phyloP scores from a whole-genome alignment of 331 rosid species.

The Ulmus americana region DNA sequence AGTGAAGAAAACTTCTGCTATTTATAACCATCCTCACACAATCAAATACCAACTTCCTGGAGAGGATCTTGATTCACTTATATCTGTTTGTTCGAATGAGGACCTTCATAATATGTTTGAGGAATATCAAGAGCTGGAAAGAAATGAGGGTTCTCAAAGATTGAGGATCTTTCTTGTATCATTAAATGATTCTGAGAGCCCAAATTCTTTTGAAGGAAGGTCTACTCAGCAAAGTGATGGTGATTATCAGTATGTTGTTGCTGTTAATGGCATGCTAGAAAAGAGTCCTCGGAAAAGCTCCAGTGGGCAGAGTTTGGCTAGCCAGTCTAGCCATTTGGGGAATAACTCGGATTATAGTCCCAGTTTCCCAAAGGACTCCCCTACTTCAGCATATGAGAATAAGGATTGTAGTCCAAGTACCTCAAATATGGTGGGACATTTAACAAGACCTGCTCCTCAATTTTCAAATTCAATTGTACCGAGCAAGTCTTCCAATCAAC shows the following conservation, averaged over 20 bases:
- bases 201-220: slow-evolving; percentile 50
- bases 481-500: slow-evolving; percentile 40
- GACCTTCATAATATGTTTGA: slow-evolving; percentile 90
- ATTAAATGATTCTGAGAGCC: slow-evolving; percentile 61
- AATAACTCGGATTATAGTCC: slow-evolving; percentile 53
- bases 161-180: slow-evolving; percentile 74
- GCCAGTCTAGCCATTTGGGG: slow-evolving; percentile 56
- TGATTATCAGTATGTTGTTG: slow-evolving; percentile 67
- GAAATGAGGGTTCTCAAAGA: slow-evolving; percentile 68
- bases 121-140: slow-evolving; percentile 77
- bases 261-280: slow-evolving; percentile 71
- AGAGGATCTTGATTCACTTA: slow-evolving; percentile 93
- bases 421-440: slow-evolving; percentile 34
- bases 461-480: slow-evolving; percentile 36
- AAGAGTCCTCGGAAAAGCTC: slow-evolving; percentile 48
- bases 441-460: slow-evolving; percentile 43
- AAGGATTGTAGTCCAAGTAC: slow-evolving; percentile 43
- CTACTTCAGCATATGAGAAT: slow-evolving; percentile 38
- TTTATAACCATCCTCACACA: slow-evolving; percentile 59
- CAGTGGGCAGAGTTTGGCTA: slow-evolving; percentile 43
- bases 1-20: slow-evolving; percentile 54
- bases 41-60: slow-evolving; percentile 97
- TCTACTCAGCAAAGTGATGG: slow-evolving; percentile 41
- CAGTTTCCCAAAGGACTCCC: slow-evolving; percentile 37
- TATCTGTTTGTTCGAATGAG: slow-evolving; percentile 87